Percentiles rank a stretch among this genome's conserved stretches.
phyloP scores from a whole-genome alignment of 108 stramenopile species.

The Nitzschia sp. region DNA sequence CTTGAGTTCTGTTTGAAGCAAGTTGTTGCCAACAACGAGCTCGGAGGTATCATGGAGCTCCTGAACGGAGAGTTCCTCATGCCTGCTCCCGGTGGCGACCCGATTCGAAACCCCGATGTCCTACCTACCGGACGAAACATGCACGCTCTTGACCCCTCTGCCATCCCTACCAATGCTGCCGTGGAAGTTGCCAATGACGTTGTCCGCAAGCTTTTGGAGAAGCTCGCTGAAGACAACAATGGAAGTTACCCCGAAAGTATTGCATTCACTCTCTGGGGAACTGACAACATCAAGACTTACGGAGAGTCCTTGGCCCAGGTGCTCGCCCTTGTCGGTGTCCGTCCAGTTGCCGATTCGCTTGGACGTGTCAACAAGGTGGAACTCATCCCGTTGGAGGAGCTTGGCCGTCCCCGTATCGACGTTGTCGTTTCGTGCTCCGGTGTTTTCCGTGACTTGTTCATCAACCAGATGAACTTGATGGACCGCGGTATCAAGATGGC shows the following conservation, averaged over 20 bases:
- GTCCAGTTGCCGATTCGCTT: conserved; percentile 92
- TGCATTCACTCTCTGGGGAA: conserved; percentile 97
- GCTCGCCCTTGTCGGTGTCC: conserved; percentile 91
- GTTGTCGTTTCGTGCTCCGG: conserved; percentile 97
- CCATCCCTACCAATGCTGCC: conserved; percentile 94
- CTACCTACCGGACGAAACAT: conserved; percentile 95
- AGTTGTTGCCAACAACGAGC: conserved; percentile 96
- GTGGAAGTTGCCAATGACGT: conserved; percentile 91
- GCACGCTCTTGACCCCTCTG: conserved; percentile 95
- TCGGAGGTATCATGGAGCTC: conserved; percentile 91
- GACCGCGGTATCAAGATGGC: conserved; percentile 98
- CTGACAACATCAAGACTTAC: conserved; percentile 99
- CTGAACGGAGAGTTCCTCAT: conserved; percentile 94
- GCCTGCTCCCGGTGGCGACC: conserved; percentile 97
- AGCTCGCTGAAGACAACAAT: conserved; percentile 84
- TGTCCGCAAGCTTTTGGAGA: conserved; percentile 88
- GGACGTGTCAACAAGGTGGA: conserved; percentile 98
- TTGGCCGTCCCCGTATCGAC: conserved; percentile 94
- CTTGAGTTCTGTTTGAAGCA: conserved; percentile 97
- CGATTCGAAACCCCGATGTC: conserved; percentile 97
- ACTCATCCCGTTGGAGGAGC: conserved; percentile 95
- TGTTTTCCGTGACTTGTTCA: conserved; percentile 98
- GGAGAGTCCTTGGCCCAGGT: conserved; percentile 96
- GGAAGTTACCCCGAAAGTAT: conserved; percentile 92
- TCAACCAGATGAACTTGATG: conserved; percentile 99